Percentiles rank a stretch among this genome's conserved stretches.
phyloP scores from a whole-genome alignment of 305 asterid genomes.

The Fraxinus sp. region DNA sequence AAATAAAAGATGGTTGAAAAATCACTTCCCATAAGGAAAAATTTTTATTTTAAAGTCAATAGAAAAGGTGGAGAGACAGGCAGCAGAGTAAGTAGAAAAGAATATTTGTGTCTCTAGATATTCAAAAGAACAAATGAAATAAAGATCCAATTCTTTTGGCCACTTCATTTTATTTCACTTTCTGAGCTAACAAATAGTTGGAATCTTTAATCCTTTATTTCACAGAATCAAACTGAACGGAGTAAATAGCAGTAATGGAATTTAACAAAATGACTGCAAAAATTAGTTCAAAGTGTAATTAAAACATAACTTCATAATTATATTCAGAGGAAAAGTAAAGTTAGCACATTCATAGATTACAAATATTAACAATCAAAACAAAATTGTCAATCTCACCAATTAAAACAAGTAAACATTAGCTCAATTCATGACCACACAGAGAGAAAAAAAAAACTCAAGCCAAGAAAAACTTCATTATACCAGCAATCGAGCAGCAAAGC shows the following conservation, averaged over 20 bases:
- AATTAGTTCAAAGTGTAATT: background rate
- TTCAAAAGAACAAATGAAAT: background rate
- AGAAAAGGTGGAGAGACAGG: background rate
- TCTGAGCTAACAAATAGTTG: background rate
- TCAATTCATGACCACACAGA: background rate
- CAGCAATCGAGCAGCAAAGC: slow-evolving; percentile 14
- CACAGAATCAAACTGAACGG: background rate
- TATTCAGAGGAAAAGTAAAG: background rate
- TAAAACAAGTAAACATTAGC: slow-evolving; percentile 18
- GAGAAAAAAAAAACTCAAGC: slow-evolving; percentile 8
- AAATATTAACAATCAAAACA: background rate
- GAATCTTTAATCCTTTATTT: background rate
- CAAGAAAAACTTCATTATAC: slow-evolving; percentile 15
- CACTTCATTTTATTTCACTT: background rate
- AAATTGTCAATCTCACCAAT: background rate
- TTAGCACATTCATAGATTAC: slow-evolving; percentile 4
- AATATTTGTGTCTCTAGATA: background rate
- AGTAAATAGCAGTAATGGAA: background rate
- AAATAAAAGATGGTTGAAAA: background rate
- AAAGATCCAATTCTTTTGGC: background rate
- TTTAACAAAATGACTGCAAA: background rate
- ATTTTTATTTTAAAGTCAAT: background rate
- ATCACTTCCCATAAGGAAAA: background rate
- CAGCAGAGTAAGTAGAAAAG: background rate
- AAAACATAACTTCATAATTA: background rate